Evolutionary conservation across 176 grass and related monocot species (phyloP).

Genomic region (Elaeis guineensis): DNA sequence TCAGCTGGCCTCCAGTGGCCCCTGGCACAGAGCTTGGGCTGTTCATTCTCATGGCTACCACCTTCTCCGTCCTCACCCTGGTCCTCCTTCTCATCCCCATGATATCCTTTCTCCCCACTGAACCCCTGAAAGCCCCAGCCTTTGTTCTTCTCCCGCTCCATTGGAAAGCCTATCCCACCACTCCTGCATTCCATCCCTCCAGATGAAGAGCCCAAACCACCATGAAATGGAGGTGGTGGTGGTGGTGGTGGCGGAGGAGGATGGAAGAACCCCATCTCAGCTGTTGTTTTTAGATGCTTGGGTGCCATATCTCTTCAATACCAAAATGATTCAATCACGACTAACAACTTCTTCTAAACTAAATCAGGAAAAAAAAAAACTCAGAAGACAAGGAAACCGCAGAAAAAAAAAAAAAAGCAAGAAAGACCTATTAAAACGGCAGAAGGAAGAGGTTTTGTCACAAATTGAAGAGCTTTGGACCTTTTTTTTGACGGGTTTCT

Average conservation of each 20-base stretch:
- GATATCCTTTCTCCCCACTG: neutral
- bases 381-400: no score
- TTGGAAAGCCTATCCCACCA: neutral
- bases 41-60: neutral
- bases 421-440: no score
- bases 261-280: slow-evolving; percentile 1
- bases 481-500: no score
- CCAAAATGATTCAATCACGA: no score
- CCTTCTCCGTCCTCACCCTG: neutral
- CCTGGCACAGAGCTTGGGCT: slow-evolving; percentile 1
- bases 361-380: no score
- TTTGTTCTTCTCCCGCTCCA: neutral
- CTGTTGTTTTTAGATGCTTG: neutral
- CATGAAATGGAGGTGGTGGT: neutral
- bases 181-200: slow-evolving; percentile 5
- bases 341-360: no score
- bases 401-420: no score
- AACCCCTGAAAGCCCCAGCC: neutral
- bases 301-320: no score
- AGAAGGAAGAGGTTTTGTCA: no score
- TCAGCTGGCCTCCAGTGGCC: slow-evolving; percentile 16
- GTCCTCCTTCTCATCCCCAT: neutral
- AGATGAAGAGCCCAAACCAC: neutral
- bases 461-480: no score
- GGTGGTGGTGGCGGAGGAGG: neutral